A percentile compares a stretch with the other conserved stretches of the same genome.
Evolutionary conservation across 306 rosid species (phyloP).

Genomic region (Trifolium dubium): DNA sequence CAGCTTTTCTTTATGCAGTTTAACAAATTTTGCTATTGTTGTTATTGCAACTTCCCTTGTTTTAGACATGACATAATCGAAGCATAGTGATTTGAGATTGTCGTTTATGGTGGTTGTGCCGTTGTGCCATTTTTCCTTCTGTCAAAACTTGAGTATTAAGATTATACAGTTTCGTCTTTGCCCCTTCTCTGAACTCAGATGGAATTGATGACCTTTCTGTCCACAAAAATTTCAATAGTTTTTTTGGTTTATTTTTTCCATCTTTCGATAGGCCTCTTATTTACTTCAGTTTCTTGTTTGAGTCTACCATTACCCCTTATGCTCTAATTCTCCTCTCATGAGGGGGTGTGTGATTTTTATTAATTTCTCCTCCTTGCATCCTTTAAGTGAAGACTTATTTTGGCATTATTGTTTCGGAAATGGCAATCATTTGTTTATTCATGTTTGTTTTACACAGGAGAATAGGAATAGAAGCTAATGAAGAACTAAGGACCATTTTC

Average conservation of each 20-base stretch:
- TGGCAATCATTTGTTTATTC: conserved; percentile 13
- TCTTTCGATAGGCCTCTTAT: not conserved
- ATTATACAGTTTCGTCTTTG: too few relatives aligned
- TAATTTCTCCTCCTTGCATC: conserved; percentile 11
- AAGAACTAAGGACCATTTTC: conserved; percentile 90
- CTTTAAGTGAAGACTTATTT: conserved; percentile 2
- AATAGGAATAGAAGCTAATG: conserved; percentile 95
- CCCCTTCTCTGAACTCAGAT: not conserved
- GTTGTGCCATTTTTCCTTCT: conserved; percentile 1
- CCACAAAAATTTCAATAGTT: not conserved
- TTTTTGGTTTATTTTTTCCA: not conserved
- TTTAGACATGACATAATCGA: conserved; percentile 20
- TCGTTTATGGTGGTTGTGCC: not conserved
- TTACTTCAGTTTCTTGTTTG: conserved; percentile 18
- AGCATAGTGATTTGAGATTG: conserved; percentile 6
- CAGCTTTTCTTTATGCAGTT: conserved; percentile 5
- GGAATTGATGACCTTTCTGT: not conserved
- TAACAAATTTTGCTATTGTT: not conserved
- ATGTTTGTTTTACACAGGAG: conserved; percentile 60
- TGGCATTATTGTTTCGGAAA: conserved; percentile 6
- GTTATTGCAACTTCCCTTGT: not conserved
- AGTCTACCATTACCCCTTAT: not conserved
- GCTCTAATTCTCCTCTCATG: not conserved
- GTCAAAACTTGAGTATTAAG: conserved; percentile 1
- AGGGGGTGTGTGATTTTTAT: conserved; percentile 5